Conservation (phyloP, 2,329 filamentous ascomycete genomes). For the Beauveria medogensis region DNA sequence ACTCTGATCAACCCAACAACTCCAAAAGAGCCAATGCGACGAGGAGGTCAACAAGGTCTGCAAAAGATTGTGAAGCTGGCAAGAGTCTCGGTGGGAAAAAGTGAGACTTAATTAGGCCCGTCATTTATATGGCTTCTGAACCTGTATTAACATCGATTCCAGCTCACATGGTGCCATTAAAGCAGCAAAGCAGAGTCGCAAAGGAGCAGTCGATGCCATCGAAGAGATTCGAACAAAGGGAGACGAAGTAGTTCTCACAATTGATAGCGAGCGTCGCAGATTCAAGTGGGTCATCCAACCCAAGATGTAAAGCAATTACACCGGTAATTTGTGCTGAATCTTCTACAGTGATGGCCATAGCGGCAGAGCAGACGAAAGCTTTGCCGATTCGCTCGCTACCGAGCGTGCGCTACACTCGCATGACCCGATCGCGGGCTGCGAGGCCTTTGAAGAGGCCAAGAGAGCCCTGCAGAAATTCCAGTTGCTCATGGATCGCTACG, state of each 20-base stretch:
- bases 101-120: background rate
- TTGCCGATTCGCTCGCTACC: background rate
- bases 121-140: background rate
- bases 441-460: constrained; percentile 4
- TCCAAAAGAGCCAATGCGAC: background rate
- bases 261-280: background rate
- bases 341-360: background rate
- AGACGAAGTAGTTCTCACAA: background rate
- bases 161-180: background rate
- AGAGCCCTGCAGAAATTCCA: constrained; percentile 13
- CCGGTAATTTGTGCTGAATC: background rate
- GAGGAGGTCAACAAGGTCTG: background rate
- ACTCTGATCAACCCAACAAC: background rate
- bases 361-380: background rate
- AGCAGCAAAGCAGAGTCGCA: background rate
- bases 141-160: background rate
- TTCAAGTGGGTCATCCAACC: background rate
- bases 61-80: background rate
- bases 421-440: constrained; percentile 3
- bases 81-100: background rate
- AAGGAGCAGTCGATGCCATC: background rate
- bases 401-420: background rate
- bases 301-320: background rate
- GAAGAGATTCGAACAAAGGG: background rate
- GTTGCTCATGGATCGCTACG: constrained; percentile 17